Conservation (phyloP, 2,329 filamentous ascomycete species). For the Trichoderma endophyticum region DNA sequence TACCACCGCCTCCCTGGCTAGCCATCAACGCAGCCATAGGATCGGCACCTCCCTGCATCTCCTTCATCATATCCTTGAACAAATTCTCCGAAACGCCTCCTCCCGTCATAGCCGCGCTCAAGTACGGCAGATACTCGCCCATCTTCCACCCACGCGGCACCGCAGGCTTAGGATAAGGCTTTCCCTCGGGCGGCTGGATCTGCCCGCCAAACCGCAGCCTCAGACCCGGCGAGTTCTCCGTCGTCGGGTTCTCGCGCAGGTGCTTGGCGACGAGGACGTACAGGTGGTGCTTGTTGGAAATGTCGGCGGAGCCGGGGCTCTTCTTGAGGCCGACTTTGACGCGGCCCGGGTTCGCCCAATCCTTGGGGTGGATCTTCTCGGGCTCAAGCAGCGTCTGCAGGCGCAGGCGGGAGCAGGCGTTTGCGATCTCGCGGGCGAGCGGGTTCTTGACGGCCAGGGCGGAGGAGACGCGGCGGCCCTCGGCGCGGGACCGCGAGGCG, state of each 20-base stretch:
- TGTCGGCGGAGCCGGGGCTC: slow-evolving; percentile 29
- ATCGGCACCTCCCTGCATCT: slow-evolving; percentile 64
- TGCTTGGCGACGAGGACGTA: slow-evolving; percentile 77
- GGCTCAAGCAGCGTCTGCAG: slow-evolving; percentile 80
- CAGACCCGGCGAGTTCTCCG: slow-evolving; percentile 63
- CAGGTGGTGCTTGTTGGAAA: slow-evolving; percentile 82
- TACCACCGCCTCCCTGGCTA: slow-evolving; percentile 30
- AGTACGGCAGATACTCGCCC: slow-evolving; percentile 75
- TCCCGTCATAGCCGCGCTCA: slow-evolving; percentile 85
- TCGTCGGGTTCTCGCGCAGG: slow-evolving; percentile 74
- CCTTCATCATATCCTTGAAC: slow-evolving; percentile 94
- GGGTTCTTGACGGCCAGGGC: slow-evolving; percentile 77
- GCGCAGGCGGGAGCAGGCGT: slow-evolving; percentile 72
- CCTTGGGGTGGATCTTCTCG: slow-evolving; percentile 88
- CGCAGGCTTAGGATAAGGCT: slow-evolving; percentile 67
- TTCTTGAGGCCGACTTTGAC: slow-evolving; percentile 69
- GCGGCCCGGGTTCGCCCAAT: slow-evolving; percentile 94
- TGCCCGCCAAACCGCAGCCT: slow-evolving; percentile 71
- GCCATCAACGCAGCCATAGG: slow-evolving; percentile 45
- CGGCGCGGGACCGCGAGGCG: slow-evolving; percentile 64
- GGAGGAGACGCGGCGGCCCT: slow-evolving; percentile 75
- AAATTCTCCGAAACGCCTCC: slow-evolving; percentile 93
- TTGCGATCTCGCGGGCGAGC: slow-evolving; percentile 82
- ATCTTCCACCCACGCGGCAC: slow-evolving; percentile 92
- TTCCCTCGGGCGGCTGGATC: slow-evolving; percentile 57